phyloP scores from a whole-genome alignment of 2,329 filamentous ascomycete species.

The Xylaria arbuscula region DNA sequence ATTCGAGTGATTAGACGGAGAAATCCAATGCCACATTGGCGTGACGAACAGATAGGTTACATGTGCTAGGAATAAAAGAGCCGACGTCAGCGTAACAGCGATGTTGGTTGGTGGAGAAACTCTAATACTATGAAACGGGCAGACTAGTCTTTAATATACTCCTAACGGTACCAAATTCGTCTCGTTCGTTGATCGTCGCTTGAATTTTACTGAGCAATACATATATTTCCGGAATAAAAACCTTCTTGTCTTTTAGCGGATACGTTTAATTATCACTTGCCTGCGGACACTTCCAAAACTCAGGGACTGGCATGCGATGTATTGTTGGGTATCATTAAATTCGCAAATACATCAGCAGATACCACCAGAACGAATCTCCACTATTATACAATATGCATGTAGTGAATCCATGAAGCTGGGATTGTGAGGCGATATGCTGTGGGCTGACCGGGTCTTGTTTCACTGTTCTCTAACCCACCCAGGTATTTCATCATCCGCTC shows the following conservation, averaged over 20 bases:
- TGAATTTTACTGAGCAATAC: background rate
- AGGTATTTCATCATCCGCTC: slow-evolving; percentile 64
- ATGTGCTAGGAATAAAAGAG: slow-evolving; percentile 2
- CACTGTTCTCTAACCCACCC: slow-evolving; percentile 45
- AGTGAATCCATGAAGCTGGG: background rate
- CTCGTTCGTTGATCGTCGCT: background rate
- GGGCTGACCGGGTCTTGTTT: background rate
- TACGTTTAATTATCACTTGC: background rate
- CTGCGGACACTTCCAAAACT: background rate
- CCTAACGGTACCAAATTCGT: background rate
- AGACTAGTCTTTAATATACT: slow-evolving; percentile 10
- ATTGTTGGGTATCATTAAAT: slow-evolving; percentile 28
- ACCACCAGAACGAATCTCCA: background rate
- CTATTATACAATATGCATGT: slow-evolving; percentile 28
- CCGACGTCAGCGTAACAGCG: background rate
- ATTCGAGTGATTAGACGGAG: slow-evolving; percentile 22
- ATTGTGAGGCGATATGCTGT: background rate
- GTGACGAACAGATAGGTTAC: slow-evolving; percentile 5
- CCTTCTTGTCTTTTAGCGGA: background rate
- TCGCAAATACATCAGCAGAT: slow-evolving; percentile 12
- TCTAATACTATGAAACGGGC: background rate
- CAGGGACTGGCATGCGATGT: slow-evolving; percentile 1
- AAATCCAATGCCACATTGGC: slow-evolving; percentile 35
- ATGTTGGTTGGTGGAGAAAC: slow-evolving; percentile 39
- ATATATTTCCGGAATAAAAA: background rate